Evolutionary conservation across 352 stramenopile species (phyloP), one percentile per base, ranked within the genome.

Genomic region (Globisporangium heterothallicum): DNA sequence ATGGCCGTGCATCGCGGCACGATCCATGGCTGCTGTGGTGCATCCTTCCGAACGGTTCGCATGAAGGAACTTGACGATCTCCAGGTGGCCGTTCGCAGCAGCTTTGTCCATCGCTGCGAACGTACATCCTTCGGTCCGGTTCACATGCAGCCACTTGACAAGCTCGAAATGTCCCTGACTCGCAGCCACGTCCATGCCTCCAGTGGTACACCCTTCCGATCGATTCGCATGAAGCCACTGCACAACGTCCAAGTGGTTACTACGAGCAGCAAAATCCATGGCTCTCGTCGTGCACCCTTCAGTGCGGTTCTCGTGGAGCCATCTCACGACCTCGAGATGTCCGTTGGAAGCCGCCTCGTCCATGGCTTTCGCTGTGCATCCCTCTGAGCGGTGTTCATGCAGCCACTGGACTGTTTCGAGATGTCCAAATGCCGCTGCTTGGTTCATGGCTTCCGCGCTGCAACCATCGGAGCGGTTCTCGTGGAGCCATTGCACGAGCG

Each of bases 301-400:
- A 1, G 36, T 53, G 2, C 65, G 62, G 27, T 74, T 41, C 9
- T 62, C 30, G 42, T 69, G 42, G 12, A 78, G 41, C 55, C 63
- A 78, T 13, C 53, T 40, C 34, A 74, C 66, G 57, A 78, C 68
- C 6, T 53, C 18, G 2, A 46, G 18, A 6, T 74, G 64, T 26
- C 62, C 61, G 25, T 74, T 72, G 42, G 56, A 68, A 3, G 62
- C 62, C 25, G 68, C 68, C 29, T 74, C 64, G 27, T 62, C 63
- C 53, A 74, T 74, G 13, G 68, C 64, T 43, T 72, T 72, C 4
- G 49, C 67, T 6, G 67, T 76, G 12, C 53, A 63, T 3, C 66
- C 66, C 64, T 69, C 59, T 4, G 40, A 32, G 6, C 58, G 53
- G 29, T 75, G 38, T 19, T 24, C 29, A 18, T 58, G 58, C 25